phyloP scores from a whole-genome alignment of 148 eudicot species.

The Spergularia marina region DNA sequence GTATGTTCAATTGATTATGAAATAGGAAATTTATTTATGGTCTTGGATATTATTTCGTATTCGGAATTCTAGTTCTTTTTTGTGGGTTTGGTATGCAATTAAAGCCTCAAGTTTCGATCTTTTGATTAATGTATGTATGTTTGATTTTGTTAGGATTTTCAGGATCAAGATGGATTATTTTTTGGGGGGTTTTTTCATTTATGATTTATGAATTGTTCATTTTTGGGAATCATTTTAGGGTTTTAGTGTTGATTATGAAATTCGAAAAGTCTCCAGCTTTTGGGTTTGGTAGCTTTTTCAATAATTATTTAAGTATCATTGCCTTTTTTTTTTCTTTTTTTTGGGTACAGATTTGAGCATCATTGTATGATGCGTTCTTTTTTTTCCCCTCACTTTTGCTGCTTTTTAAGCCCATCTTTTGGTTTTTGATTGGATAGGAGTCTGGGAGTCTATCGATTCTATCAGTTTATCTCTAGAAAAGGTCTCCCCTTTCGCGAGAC shows the following conservation, averaged over 20 bases:
- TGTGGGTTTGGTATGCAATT: neutral
- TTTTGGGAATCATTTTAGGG: neutral
- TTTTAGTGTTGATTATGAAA: neutral
- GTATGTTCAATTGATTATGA: neutral
- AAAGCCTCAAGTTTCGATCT: neutral
- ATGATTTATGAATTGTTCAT: neutral
- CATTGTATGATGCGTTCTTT: neutral
- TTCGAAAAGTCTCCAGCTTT: neutral
- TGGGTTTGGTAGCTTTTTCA: slow-evolving; percentile 11
- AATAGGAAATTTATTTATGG: neutral
- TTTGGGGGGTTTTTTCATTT: neutral
- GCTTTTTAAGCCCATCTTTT: slow-evolving; percentile 1
- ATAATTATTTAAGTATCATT: neutral
- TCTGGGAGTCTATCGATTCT: neutral
- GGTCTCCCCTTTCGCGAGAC: neutral
- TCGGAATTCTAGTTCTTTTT: slow-evolving; percentile 3
- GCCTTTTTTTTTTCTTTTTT: neutral
- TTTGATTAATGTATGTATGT: neutral
- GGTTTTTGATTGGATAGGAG: neutral
- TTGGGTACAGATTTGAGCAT: neutral
- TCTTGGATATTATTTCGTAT: neutral
- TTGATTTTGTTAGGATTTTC: neutral
- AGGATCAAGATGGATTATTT: neutral
- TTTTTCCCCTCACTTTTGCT: neutral
- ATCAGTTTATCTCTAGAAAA: neutral